Evolutionary conservation across 2,329 filamentous ascomycete genomes (phyloP).

Genomic region (Cercospora sesami): DNA sequence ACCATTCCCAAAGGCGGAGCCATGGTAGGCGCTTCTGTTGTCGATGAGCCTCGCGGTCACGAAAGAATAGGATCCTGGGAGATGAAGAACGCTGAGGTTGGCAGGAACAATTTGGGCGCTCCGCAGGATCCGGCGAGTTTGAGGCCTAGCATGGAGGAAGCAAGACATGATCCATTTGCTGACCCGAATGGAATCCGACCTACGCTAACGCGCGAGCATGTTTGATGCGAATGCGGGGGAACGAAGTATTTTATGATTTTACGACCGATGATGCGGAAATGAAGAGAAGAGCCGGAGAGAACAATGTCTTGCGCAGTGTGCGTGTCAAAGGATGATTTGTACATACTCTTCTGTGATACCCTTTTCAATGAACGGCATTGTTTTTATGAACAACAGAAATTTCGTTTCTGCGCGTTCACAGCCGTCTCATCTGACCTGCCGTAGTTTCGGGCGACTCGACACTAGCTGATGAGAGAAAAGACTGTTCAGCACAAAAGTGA

Average conservation of each 20-base stretch:
- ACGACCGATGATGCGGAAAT: not conserved
- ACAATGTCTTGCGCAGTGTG: not conserved
- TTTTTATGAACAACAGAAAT: no score
- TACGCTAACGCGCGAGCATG: slow-evolving; percentile 50
- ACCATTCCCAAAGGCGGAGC: slow-evolving; percentile 48
- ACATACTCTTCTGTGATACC: slow-evolving; percentile 9
- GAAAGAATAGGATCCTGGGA: slow-evolving; percentile 62
- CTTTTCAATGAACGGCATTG: not conserved
- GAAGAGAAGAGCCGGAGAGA: not conserved
- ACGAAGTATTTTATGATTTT: not conserved
- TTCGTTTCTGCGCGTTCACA: not conserved
- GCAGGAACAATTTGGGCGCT: slow-evolving; percentile 23
- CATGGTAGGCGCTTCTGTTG: slow-evolving; percentile 37
- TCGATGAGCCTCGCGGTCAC: slow-evolving; percentile 45
- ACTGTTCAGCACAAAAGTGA: slow-evolving; percentile 4
- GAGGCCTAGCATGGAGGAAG: slow-evolving; percentile 48
- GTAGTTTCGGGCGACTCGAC: slow-evolving; percentile 1
- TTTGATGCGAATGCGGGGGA: slow-evolving; percentile 38
- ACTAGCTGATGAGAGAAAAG: slow-evolving; percentile 7
- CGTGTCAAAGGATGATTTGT: not conserved
- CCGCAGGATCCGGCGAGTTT: slow-evolving; percentile 26
- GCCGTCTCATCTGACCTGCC: not conserved
- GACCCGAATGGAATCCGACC: slow-evolving; percentile 43
- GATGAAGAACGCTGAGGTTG: slow-evolving; percentile 44
- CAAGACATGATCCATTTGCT: slow-evolving; percentile 33